Conservation (phyloP, 441 rosid genomes). For the Erodium texanum region DNA sequence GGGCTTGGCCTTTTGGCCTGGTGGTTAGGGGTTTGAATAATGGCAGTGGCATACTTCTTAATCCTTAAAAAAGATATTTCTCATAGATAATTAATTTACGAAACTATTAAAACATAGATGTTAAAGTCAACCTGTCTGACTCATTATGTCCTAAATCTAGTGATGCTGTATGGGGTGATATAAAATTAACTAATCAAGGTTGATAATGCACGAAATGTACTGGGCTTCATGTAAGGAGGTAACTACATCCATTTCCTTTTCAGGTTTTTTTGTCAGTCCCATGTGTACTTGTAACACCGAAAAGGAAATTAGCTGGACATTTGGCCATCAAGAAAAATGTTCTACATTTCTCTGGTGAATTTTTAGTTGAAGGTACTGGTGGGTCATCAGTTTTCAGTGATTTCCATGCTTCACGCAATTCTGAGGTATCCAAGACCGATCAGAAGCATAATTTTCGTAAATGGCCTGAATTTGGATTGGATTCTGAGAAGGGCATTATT, state of each 20-base stretch:
- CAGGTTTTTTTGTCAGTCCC: constrained; percentile 81
- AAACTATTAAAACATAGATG: background rate
- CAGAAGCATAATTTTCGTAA: constrained; percentile 49
- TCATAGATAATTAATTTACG: background rate
- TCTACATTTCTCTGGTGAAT: constrained; percentile 90
- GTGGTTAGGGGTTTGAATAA: too few relatives aligned
- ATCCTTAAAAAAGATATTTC: too few relatives aligned
- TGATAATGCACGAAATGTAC: background rate
- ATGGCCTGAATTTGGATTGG: constrained; percentile 42
- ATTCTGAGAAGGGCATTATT: constrained; percentile 37
- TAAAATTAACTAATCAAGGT: background rate
- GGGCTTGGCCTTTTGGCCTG: too few relatives aligned
- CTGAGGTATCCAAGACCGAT: constrained; percentile 52
- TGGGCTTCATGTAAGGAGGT: background rate
- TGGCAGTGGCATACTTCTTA: too few relatives aligned
- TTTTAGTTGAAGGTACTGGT: constrained; percentile 90
- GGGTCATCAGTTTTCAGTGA: constrained; percentile 84
- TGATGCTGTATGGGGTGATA: background rate
- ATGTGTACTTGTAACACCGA: constrained; percentile 86
- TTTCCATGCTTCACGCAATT: constrained; percentile 40
- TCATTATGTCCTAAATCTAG: background rate
- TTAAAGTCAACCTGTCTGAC: background rate
- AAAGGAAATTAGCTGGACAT: constrained; percentile 87
- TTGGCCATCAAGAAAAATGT: constrained; percentile 78
- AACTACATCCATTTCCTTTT: constrained; percentile 24